Base-by-base conservation (phyloP, 192 early-diverging fungal genomes). In the Chytriomyces confervae region DNA sequence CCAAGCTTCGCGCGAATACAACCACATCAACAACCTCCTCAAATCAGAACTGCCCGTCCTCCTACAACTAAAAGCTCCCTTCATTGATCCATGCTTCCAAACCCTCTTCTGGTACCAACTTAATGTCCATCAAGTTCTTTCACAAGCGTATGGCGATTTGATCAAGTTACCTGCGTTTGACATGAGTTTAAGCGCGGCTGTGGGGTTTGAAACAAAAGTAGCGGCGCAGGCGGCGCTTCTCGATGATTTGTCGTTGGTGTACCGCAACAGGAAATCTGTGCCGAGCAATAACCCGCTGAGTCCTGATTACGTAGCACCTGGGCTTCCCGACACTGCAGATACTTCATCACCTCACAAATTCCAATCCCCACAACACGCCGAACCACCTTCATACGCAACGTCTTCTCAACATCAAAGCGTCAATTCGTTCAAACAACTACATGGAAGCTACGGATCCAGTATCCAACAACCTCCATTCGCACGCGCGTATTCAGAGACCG, bases 11-110 rank as follows among this genome's bases (percentile, higher is more conserved):
- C 80, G 92, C 57, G 94, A 96, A 75, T 99, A 93, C 83, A 92
- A 92, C 68, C 88, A 91, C 70, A 86, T 93, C 73, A 96, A 97
- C 83, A 91, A 92, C 45, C 79, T 91, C 75, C 77, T 97, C 66
- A 95, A 94, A 69, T 81, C 87, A 9, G 88, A 98, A 73, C 84
- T 99, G 13, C 91, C 93, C 36, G 70, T 85, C n/a, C 92, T 98
- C 75, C 89, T 99, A 65, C 87, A 87, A 18, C 84, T 94, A 75
- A 81, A 91, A 47, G 79, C 86, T 36, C 82, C 90, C 64, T 93
- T 98, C 76, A 93, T 97, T 48, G 95, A 97, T 36, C 95, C 95
- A 7, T 92, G 95, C 67, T 93, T 97, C 80, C 82, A 92, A 67
- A 87, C 91, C 46, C 91, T 98, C 68, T 99, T 93, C 83, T 87